Conservation (phyloP, 208 protist genomes). For the Trypanosoma platydactyli region DNA sequence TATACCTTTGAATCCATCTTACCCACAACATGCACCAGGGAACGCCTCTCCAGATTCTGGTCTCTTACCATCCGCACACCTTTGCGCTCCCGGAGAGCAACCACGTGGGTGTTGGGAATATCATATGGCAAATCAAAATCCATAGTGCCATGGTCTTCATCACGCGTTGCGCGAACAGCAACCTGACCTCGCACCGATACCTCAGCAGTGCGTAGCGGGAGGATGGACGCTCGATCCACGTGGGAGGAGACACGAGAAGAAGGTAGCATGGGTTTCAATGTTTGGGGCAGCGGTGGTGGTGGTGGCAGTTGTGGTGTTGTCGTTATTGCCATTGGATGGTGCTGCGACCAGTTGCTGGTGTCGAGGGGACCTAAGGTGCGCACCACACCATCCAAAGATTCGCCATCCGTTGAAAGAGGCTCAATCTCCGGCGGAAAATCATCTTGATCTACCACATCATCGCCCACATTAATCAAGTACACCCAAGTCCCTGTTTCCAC, state of each 20-base stretch:
- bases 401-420: slow-evolving; percentile 12
- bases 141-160: neutral
- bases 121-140: slow-evolving; percentile 69
- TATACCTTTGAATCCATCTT: slow-evolving; percentile 33
- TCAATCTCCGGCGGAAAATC: slow-evolving; percentile 22
- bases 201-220: slow-evolving; percentile 16
- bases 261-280: neutral
- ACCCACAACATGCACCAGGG: slow-evolving; percentile 33
- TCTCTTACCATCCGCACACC: slow-evolving; percentile 9
- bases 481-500: slow-evolving; percentile 31
- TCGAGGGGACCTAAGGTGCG: slow-evolving; percentile 8
- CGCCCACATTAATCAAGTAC: slow-evolving; percentile 34
- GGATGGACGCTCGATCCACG: slow-evolving; percentile 8
- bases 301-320: too few relatives aligned
- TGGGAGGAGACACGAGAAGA: slow-evolving; percentile 6
- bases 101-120: slow-evolving; percentile 45
- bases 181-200: slow-evolving; percentile 19
- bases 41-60: neutral
- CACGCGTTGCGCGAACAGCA: neutral
- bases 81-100: slow-evolving; percentile 19
- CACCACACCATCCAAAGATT: slow-evolving; percentile 14
- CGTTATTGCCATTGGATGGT: neutral
- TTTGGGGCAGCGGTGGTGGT: too few relatives aligned
- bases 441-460: slow-evolving; percentile 10
- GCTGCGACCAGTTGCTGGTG: neutral